Evolutionary conservation across 306 rosid genomes (phyloP).

Genomic region (Dryas alaskensis): DNA sequence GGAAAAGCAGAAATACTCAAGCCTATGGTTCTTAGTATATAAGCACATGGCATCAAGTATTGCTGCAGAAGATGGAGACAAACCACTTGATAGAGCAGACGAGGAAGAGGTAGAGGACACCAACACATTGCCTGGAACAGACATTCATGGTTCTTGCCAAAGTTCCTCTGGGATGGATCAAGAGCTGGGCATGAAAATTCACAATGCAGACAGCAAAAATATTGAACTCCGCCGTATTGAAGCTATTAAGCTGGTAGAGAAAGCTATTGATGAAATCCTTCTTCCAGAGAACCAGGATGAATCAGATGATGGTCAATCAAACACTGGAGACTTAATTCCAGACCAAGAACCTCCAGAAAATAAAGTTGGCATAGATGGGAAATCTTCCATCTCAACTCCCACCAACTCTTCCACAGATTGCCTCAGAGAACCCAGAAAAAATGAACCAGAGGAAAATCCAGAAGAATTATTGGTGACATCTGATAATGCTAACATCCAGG

Average conservation of each 20-base stretch:
- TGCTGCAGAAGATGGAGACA: constrained; percentile 40
- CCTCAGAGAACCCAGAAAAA: constrained; percentile 21
- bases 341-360: constrained; percentile 19
- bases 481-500: constrained; percentile 21
- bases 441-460: constrained; percentile 9
- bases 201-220: constrained; percentile 34
- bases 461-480: constrained; percentile 26
- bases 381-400: constrained; percentile 5
- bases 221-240: constrained; percentile 55
- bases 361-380: neutral
- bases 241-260: constrained; percentile 83
- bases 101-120: constrained; percentile 25
- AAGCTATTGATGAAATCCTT: constrained; percentile 80
- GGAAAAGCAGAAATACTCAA: constrained; percentile 47
- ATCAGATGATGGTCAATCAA: constrained; percentile 33
- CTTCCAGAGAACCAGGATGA: constrained; percentile 59
- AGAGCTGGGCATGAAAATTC: constrained; percentile 22
- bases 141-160: constrained; percentile 22
- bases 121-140: constrained; percentile 16
- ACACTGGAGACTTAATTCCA: constrained; percentile 19
- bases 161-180: constrained; percentile 23
- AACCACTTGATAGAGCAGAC: constrained; percentile 31
- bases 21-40: constrained; percentile 72
- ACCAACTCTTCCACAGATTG: constrained; percentile 7
- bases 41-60: constrained; percentile 75